A percentile compares a stretch with the other conserved stretches of the same genome.
Evolutionary conservation across 192 early-diverging fungal genomes (phyloP).

Genomic region (Diversispora epigaea): DNA sequence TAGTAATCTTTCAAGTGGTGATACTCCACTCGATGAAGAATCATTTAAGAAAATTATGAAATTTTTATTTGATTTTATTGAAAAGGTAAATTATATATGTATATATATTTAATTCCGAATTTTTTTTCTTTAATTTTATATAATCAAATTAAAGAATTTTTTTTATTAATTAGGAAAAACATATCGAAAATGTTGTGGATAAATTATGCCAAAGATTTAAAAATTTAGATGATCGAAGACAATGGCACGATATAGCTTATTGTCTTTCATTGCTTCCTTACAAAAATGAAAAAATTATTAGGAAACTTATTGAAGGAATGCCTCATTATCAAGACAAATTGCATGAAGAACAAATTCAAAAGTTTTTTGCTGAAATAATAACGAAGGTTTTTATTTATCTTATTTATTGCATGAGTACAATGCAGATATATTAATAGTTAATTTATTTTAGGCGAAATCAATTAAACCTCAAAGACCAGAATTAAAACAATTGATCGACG

Average conservation of each 20-base stretch:
- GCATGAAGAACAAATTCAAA: conserved; percentile 78
- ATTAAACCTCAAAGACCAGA: conserved; percentile 71
- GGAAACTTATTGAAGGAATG: conserved; percentile 80
- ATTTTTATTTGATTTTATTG: conserved; percentile 94
- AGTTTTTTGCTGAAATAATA: conserved; percentile 84
- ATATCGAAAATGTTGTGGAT: conserved; percentile 92
- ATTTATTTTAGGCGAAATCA: conserved; percentile 46
- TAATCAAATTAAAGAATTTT: not conserved
- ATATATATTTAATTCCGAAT: not conserved
- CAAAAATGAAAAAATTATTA: conserved; percentile 83
- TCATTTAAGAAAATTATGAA: conserved; percentile 89
- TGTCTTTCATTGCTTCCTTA: conserved; percentile 89
- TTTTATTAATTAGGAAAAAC: conserved; percentile 71
- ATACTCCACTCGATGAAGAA: conserved; percentile 73
- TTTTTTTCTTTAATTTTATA: not conserved
- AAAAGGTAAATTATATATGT: conserved; percentile 40
- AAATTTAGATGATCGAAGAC: conserved; percentile 70
- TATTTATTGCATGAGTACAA: not conserved
- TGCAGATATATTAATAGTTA: not conserved
- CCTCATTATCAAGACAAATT: conserved; percentile 91
- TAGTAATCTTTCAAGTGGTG: conserved; percentile 76
- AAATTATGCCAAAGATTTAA: conserved; percentile 95
- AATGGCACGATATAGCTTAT: conserved; percentile 92
- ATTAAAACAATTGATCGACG: conserved; percentile 77
- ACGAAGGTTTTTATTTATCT: conserved; percentile 61